phyloP scores from a whole-genome alignment of 2,329 filamentous ascomycete species.

The Neophaeococcomyces aloes region DNA sequence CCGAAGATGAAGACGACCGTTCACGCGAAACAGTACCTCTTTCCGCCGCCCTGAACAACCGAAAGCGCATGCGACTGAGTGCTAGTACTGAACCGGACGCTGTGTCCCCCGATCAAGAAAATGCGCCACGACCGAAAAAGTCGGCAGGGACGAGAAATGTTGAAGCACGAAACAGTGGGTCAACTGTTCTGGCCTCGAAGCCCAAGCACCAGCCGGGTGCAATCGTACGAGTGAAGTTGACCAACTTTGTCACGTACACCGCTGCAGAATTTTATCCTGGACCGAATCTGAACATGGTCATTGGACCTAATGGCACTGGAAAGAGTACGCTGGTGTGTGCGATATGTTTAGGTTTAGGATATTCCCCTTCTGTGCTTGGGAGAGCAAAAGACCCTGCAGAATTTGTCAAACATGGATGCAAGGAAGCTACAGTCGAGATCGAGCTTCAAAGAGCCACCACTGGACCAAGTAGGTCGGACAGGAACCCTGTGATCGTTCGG shows the following conservation, averaged over 20 bases:
- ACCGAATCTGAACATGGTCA: conserved; percentile 93
- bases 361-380: conserved; percentile 63
- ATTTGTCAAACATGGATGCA: conserved; percentile 82
- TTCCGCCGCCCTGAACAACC: conserved; percentile 19
- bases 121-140: conserved; percentile 3
- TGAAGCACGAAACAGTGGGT: background rate
- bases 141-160: background rate
- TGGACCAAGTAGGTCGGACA: conserved; percentile 30
- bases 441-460: conserved; percentile 61
- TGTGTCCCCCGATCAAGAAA: conserved; percentile 8
- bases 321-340: conserved; percentile 97
- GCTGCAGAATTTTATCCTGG: conserved; percentile 83
- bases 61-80: conserved; percentile 18
- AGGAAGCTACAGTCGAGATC: conserved; percentile 74
- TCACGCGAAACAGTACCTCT: conserved; percentile 18
- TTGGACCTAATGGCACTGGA: conserved; percentile 95
- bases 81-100: background rate
- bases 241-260: conserved; percentile 91
- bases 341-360: conserved; percentile 86
- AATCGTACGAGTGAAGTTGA: conserved; percentile 75
- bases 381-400: conserved; percentile 75
- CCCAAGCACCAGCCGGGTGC: conserved; percentile 56
- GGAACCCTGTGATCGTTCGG: conserved; percentile 64
- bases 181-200: conserved; percentile 4
- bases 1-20: conserved; percentile 15